Conservation (phyloP, 2,329 filamentous ascomycete species). For the Nemania bipapillata region DNA sequence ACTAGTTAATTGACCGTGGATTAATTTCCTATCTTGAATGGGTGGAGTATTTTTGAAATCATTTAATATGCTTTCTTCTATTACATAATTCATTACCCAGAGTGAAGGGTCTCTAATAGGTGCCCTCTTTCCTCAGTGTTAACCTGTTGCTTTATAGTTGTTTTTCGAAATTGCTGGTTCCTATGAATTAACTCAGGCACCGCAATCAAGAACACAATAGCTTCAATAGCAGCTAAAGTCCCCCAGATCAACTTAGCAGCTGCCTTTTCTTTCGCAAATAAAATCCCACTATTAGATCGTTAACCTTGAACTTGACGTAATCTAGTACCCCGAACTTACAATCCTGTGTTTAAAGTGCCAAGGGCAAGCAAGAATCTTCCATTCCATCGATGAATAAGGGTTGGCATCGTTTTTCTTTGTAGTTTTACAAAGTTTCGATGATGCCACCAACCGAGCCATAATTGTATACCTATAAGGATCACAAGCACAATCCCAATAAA, state of each 20-base stretch:
- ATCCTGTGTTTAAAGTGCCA: neutral
- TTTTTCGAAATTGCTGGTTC: neutral
- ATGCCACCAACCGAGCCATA: conserved; percentile 2
- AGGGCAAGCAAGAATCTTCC: neutral
- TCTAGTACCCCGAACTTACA: neutral
- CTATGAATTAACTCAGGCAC: neutral
- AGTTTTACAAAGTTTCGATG: neutral
- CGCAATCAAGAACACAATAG: neutral
- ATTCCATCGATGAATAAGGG: neutral
- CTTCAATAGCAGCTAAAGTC: neutral
- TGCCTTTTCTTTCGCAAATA: neutral
- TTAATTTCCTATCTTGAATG: too few relatives aligned
- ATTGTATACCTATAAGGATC: neutral
- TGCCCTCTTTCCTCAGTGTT: neutral
- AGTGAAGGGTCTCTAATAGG: neutral
- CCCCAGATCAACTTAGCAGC: conserved; percentile 5
- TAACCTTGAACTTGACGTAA: too few relatives aligned
- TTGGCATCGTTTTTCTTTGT: neutral
- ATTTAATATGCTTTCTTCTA: too few relatives aligned
- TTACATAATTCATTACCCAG: neutral
- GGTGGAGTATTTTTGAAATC: too few relatives aligned
- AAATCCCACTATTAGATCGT: neutral
- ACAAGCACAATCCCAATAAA: neutral
- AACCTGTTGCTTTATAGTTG: neutral
- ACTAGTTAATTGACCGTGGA: too few relatives aligned